Conservation (phyloP, 2,329 filamentous ascomycete species). For the Ophiostoma novo-ulmi region DNA sequence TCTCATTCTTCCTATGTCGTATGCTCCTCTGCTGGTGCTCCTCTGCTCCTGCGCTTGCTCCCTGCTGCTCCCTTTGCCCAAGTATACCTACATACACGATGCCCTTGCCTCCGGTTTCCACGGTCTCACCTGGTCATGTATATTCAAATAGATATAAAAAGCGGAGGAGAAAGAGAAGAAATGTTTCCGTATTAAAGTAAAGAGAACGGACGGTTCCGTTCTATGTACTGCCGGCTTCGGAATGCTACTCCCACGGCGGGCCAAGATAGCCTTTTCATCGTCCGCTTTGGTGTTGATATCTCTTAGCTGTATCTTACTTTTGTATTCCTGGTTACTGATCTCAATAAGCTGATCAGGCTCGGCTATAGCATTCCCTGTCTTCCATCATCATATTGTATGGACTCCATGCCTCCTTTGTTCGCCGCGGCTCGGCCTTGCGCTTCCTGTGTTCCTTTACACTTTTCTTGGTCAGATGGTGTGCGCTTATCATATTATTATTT, state of each 20-base stretch:
- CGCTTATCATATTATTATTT: no score
- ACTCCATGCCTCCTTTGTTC: no score
- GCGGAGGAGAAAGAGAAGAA: neutral
- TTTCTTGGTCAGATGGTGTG: no score
- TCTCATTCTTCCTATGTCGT: neutral
- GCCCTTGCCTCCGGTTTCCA: slow-evolving; percentile 6
- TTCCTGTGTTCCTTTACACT: no score
- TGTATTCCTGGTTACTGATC: neutral
- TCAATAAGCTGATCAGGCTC: neutral
- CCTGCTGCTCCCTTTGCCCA: neutral
- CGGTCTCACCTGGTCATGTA: neutral
- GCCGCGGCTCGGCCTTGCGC: no score
- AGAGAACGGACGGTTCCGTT: neutral
- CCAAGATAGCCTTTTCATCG: neutral
- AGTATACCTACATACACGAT: neutral
- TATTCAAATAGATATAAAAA: neutral
- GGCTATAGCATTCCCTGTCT: no score
- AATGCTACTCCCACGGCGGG: neutral
- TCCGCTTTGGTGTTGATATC: neutral
- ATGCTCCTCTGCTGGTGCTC: no score
- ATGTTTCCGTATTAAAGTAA: neutral
- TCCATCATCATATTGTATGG: no score
- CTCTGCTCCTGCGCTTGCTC: no score
- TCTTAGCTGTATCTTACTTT: neutral
- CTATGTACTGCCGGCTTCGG: neutral